Base-by-base conservation (phyloP, 2,329 filamentous ascomycete species). In the Coniella lustricola region DNA sequence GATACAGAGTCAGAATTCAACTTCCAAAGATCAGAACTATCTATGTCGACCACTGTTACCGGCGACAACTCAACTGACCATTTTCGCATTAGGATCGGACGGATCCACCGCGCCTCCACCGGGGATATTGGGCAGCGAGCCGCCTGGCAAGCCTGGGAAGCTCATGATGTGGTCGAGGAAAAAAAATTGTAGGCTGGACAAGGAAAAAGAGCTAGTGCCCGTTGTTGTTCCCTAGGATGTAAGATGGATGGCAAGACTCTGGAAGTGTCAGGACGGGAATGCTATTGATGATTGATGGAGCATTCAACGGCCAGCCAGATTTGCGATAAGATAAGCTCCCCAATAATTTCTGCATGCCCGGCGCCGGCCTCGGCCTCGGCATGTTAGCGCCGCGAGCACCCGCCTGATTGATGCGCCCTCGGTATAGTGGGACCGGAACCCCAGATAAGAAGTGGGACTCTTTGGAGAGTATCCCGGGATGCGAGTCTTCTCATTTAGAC, bases 1-100 rank as follows among this genome's bases (percentile, higher is more conserved):
- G 16, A 31, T 8, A 42, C 25, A 16, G 34, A 7, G 34, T 54
- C 9, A 52, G 37, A 44, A 9, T 9, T 4, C 14, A 16, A 7
- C 10, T 20, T 22, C n/a, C n/a, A 17, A 10, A 42, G 21, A 29
- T n/a, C n/a, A n/a, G n/a, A n/a, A n/a, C n/a, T n/a, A n/a, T n/a
- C n/a, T n/a, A n/a, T n/a, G n/a, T n/a, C n/a, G n/a, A n/a, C n/a
- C n/a, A n/a, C n/a, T 21, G 35, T 16, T 7, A n/a, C 13, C 20
- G n/a, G 5, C 10, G 29, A 29, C 3, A 38, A 14, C 29, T 34
- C 12, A 16, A 56, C 57, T 35, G 43, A 63, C 63, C 61, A 53
- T 59, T 54, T 78, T 78, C 55, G 78, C 65, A 44, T 71, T 72
- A 18, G 76, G 72, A 49, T 80, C 76, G 48, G 74, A 72, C 8